A percentile compares a stretch with the other conserved stretches of the same genome.
Evolutionary conservation across 1,284 basidiomycete genomes (phyloP).

Genomic region (Pyrrhoderma lamaoense): DNA sequence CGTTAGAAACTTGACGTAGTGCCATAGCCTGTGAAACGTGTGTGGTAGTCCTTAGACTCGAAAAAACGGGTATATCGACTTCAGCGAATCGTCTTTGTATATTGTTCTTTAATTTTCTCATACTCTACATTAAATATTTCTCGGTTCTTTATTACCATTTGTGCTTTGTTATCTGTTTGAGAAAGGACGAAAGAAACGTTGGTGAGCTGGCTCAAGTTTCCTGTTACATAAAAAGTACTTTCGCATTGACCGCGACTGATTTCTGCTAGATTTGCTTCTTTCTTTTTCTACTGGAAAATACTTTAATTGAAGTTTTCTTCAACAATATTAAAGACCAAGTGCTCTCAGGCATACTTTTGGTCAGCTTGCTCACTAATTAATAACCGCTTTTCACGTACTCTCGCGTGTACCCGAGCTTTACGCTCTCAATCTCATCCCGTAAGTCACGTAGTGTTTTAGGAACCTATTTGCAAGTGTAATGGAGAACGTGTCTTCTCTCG

Average conservation of each 20-base stretch:
- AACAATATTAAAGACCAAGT: too few species aligned
- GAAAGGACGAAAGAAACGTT: background rate
- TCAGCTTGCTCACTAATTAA: slow-evolving; percentile 10
- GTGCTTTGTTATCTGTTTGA: background rate
- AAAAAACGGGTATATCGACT: background rate
- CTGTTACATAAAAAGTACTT: background rate
- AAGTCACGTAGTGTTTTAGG: slow-evolving; percentile 6
- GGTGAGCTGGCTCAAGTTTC: background rate
- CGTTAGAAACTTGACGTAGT: too few species aligned
- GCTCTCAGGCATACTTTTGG: background rate
- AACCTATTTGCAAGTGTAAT: slow-evolving; percentile 11
- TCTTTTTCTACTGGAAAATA: background rate
- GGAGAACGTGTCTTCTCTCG: slow-evolving; percentile 14
- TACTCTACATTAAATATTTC: too few species aligned
- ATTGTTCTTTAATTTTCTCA: too few species aligned
- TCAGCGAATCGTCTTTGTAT: background rate
- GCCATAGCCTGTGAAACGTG: too few species aligned
- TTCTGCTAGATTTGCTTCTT: background rate
- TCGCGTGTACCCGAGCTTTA: slow-evolving; percentile 6
- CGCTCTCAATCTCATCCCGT: slow-evolving; percentile 7
- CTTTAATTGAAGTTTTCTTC: background rate
- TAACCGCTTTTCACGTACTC: slow-evolving; percentile 16
- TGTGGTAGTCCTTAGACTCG: too few species aligned
- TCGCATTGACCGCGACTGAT: background rate
- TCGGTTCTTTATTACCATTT: background rate